These are phyloP conservation scores for Aotearoamyces nothofagi DNA, from an alignment of 2,329 filamentous ascomycete species.

Conservation along the genomic window DNA sequence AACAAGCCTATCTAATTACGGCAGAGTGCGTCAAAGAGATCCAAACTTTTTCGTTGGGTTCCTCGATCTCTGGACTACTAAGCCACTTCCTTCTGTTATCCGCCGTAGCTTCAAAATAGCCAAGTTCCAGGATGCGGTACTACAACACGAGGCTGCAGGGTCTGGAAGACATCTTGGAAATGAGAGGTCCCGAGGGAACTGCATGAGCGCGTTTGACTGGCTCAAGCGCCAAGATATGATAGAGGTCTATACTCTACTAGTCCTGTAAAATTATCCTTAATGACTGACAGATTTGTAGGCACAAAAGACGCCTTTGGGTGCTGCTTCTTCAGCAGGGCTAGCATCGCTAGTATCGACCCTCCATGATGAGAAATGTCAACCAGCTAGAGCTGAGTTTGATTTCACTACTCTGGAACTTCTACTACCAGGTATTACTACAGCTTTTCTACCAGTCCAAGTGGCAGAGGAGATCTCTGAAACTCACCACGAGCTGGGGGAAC, in stretches of 20 bases:
- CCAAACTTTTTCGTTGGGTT: constrained; percentile 24
- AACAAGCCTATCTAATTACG: constrained; percentile 16
- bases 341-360: too few species aligned
- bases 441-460: not conserved
- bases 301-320: too few species aligned
- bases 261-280: too few species aligned
- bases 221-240: constrained; percentile 19
- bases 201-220: constrained; percentile 22
- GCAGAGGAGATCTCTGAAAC: not conserved
- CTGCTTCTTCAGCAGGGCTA: too few species aligned
- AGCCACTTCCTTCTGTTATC: constrained; percentile 20
- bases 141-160: constrained; percentile 17
- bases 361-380: too few species aligned
- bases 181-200: not conserved
- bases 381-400: too few species aligned
- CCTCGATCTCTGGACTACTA: constrained; percentile 20
- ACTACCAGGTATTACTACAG: constrained; percentile 11
- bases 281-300: too few species aligned
- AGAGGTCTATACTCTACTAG: constrained; percentile 20
- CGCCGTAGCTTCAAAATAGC: constrained; percentile 22
- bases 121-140: constrained; percentile 21
- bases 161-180: constrained; percentile 2
- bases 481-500: too few species aligned
- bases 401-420: constrained; percentile 9
- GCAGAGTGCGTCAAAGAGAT: constrained; percentile 16